These are phyloP conservation scores for Ramaria rubella DNA, from an alignment of 768 basidiomycete genomes.

Conservation along the genomic window DNA sequence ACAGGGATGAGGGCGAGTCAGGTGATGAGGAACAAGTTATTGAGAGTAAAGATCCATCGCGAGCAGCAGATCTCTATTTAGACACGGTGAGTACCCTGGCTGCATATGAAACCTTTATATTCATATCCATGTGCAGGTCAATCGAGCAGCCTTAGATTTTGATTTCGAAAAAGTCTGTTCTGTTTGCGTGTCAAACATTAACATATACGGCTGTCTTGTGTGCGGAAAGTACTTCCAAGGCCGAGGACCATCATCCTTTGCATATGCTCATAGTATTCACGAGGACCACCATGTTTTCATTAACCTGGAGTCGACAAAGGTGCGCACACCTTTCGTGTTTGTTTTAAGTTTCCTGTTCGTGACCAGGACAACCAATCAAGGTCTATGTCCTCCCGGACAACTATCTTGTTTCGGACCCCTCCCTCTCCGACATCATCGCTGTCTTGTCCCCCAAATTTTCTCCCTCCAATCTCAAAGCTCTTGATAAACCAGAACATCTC, in stretches of 20 bases:
- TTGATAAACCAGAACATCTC: constrained; percentile 43
- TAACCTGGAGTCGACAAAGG: constrained; percentile 90
- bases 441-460: constrained; percentile 88
- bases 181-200: constrained; percentile 92
- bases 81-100: constrained; percentile 65
- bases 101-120: constrained; percentile 10
- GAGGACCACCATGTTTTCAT: constrained; percentile 99
- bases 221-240: constrained; percentile 99
- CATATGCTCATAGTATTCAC: constrained; percentile 94
- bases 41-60: constrained; percentile 18
- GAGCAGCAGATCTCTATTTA: constrained; percentile 81
- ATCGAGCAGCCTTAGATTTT: constrained; percentile 87
- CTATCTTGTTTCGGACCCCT: constrained; percentile 94
- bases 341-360: background rate
- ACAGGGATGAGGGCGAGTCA: constrained; percentile 3
- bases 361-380: constrained; percentile 32
- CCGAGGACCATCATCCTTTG: constrained; percentile 86
- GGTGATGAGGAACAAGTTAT: constrained; percentile 24
- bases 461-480: constrained; percentile 34
- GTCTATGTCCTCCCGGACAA: constrained; percentile 97
- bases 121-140: constrained; percentile 52
- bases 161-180: constrained; percentile 99
- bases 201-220: constrained; percentile 95
- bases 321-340: constrained; percentile 28
- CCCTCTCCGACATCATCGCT: constrained; percentile 88